Conservation (phyloP, 148 eudicot species). For the Chenopodium berlandieri region DNA sequence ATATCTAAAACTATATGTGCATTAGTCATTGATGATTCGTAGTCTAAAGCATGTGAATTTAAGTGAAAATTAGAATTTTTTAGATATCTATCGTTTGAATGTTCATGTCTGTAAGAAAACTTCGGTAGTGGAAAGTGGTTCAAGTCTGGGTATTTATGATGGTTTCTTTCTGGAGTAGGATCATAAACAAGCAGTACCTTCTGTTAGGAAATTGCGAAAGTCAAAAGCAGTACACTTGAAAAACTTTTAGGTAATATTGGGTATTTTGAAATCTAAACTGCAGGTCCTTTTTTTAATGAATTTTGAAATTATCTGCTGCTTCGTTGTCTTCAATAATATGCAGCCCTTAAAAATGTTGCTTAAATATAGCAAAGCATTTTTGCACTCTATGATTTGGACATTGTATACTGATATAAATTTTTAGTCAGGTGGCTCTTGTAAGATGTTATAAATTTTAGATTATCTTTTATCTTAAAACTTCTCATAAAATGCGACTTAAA, state of each 20-base stretch:
- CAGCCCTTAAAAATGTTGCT: background rate
- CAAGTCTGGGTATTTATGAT: background rate
- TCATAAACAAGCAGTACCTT: background rate
- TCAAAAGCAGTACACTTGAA: background rate
- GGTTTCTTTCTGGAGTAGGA: background rate
- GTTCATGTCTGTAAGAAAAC: background rate
- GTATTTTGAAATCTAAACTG: background rate
- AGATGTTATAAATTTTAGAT: background rate
- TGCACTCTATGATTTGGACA: background rate
- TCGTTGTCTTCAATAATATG: background rate
- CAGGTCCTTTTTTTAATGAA: background rate
- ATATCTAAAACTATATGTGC: background rate
- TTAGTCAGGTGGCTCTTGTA: background rate
- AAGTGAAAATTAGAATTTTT: background rate
- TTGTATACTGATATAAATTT: background rate
- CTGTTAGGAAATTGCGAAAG: background rate
- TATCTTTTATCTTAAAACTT: background rate
- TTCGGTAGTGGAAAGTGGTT: background rate
- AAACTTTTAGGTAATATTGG: background rate
- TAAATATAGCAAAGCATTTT: background rate
- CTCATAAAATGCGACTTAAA: background rate
- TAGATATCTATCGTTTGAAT: background rate
- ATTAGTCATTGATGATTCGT: background rate
- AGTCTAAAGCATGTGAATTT: background rate
- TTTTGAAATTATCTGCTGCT: background rate